Conservation (phyloP, 768 basidiomycete genomes). For the Kwoniella europaea region DNA sequence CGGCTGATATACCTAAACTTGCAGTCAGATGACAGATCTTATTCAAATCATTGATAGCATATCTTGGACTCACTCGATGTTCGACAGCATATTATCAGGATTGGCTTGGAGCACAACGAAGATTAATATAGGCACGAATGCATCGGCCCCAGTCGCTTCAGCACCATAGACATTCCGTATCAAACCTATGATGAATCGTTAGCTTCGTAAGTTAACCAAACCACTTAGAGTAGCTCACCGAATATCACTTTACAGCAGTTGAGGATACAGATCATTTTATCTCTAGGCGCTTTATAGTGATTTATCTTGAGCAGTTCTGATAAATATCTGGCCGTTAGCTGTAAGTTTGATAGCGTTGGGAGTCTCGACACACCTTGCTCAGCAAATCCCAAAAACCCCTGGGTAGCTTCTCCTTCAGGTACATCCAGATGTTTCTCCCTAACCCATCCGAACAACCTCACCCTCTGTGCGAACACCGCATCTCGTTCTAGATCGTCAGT, state of each 20-base stretch:
- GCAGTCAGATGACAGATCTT: background rate
- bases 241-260: conserved; percentile 99
- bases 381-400: conserved; percentile 71
- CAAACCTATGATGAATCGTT: conserved; percentile 65
- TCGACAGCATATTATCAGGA: conserved; percentile 88
- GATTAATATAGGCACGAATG: conserved; percentile 92
- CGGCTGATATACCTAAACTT: conserved; percentile 83
- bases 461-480: conserved; percentile 84
- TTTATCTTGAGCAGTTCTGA: conserved; percentile 90
- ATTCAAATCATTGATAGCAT: background rate
- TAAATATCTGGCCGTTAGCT: conserved; percentile 1
- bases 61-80: conserved; percentile 73
- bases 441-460: conserved; percentile 88
- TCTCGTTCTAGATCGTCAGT: conserved; percentile 97
- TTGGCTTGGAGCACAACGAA: conserved; percentile 94
- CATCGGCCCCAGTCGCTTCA: conserved; percentile 74
- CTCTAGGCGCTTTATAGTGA: conserved; percentile 97
- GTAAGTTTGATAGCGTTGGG: background rate
- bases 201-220: conserved; percentile 8
- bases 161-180: conserved; percentile 78
- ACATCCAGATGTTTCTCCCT: conserved; percentile 87
- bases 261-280: conserved; percentile 95
- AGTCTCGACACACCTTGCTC: conserved; percentile 48
- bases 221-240: conserved; percentile 65
- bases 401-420: conserved; percentile 65